Evolutionary conservation across 768 basidiomycete species (phyloP).

Genomic region (Rhizopogon roseolus): DNA sequence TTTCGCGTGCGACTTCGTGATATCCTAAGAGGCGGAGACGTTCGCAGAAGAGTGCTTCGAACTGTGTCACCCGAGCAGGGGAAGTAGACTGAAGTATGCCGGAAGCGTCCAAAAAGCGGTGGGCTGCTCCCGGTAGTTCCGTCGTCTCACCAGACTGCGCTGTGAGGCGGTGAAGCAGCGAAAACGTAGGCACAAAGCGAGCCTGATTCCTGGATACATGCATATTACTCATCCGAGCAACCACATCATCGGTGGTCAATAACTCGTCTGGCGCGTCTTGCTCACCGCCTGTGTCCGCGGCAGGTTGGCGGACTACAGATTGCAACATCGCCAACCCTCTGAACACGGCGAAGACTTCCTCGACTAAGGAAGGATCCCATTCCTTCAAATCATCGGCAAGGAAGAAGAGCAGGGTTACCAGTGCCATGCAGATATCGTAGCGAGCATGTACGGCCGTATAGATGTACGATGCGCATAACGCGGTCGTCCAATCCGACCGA

Average conservation of each 20-base stretch:
- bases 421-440: constrained; percentile 66
- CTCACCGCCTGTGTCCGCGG: constrained; percentile 29
- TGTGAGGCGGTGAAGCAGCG: constrained; percentile 61
- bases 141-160: constrained; percentile 43
- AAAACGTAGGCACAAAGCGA: constrained; percentile 48
- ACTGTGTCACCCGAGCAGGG: constrained; percentile 59
- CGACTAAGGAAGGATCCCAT: constrained; percentile 62
- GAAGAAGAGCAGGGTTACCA: constrained; percentile 69
- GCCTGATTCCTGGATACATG: constrained; percentile 53
- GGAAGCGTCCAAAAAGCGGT: constrained; percentile 63
- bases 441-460: constrained; percentile 62
- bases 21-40: constrained; percentile 61
- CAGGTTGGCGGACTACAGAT: constrained; percentile 54
- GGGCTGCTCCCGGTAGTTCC: constrained; percentile 55
- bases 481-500: constrained; percentile 57
- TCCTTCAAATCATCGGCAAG: constrained; percentile 55
- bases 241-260: constrained; percentile 56
- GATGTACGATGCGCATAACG: constrained; percentile 59
- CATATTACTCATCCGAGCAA: constrained; percentile 65
- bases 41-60: constrained; percentile 73
- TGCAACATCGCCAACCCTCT: constrained; percentile 74
- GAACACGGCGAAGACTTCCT: constrained; percentile 76
- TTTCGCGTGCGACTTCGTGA: constrained; percentile 52
- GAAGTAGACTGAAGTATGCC: constrained; percentile 66
- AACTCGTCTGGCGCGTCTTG: constrained; percentile 27